Percentiles rank a stretch among this genome's conserved stretches.
These are phyloP conservation scores for Aspergillus carlsbadensis DNA, from an alignment of 495 filamentous ascomycete species.

Conservation along the genomic window DNA sequence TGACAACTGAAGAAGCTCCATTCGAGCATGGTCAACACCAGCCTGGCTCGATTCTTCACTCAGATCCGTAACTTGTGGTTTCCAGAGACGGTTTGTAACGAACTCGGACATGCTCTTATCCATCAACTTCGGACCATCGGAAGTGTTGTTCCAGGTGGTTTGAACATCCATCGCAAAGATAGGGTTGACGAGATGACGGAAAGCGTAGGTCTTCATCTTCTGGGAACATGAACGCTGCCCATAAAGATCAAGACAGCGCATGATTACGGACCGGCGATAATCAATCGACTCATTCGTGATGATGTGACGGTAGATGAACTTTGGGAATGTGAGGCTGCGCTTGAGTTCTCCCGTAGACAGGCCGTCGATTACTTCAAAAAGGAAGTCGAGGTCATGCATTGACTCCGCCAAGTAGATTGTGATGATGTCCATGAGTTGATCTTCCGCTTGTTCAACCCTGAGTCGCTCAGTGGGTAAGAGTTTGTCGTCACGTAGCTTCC, in stretches of 20 bases:
- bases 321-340: slow-evolving; percentile 67
- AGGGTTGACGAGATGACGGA: slow-evolving; percentile 90
- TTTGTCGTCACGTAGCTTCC: slow-evolving; percentile 63
- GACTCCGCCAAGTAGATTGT: slow-evolving; percentile 73
- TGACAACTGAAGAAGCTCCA: slow-evolving; percentile 93
- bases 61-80: slow-evolving; percentile 76
- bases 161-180: slow-evolving; percentile 97
- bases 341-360: slow-evolving; percentile 82
- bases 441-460: slow-evolving; percentile 83
- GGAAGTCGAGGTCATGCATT: slow-evolving; percentile 76
- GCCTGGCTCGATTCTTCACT: slow-evolving; percentile 83
- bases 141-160: slow-evolving; percentile 47
- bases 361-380: slow-evolving; percentile 85
- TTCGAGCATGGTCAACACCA: slow-evolving; percentile 90
- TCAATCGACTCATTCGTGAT: slow-evolving; percentile 84
- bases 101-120: slow-evolving; percentile 87
- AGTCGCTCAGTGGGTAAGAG: slow-evolving; percentile 72
- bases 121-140: slow-evolving; percentile 71
- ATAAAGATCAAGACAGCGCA: slow-evolving; percentile 86
- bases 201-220: slow-evolving; percentile 88
- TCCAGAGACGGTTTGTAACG: slow-evolving; percentile 93
- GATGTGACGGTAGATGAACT: slow-evolving; percentile 82
- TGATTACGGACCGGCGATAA: slow-evolving; percentile 80
- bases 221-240: slow-evolving; percentile 73
- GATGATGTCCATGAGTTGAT: slow-evolving; percentile 85